A percentile compares a stretch with the other conserved stretches of the same genome.
Evolutionary conservation across 2,329 filamentous ascomycete species (phyloP).

Genomic region (Penicillium brevicompactum): DNA sequence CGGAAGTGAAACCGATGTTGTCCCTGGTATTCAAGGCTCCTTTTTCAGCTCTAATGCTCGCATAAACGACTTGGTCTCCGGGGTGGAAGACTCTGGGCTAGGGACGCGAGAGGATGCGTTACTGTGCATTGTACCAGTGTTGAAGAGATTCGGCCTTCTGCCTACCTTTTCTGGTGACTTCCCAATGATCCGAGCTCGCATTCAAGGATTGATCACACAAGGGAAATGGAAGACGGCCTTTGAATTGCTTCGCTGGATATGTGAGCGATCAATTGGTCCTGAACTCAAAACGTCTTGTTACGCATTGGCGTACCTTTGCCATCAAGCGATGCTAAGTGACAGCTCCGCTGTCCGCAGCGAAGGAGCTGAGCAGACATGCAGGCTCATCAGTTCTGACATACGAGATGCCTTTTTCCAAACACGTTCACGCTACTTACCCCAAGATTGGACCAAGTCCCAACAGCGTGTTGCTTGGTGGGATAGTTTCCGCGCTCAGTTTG

Average conservation of each 20-base stretch:
- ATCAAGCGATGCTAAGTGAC: slow-evolving; percentile 22
- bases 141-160: slow-evolving; percentile 19
- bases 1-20: slow-evolving; percentile 20
- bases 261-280: slow-evolving; percentile 22
- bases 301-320: slow-evolving; percentile 30
- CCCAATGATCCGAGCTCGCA: slow-evolving; percentile 3
- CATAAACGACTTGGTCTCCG: slow-evolving; percentile 21
- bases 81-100: background rate
- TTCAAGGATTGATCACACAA: slow-evolving; percentile 3
- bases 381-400: slow-evolving; percentile 14
- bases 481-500: slow-evolving; percentile 23
- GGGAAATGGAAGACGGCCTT: slow-evolving; percentile 28
- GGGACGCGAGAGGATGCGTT: slow-evolving; percentile 31
- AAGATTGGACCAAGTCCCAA: slow-evolving; percentile 11
- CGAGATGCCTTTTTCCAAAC: slow-evolving; percentile 10
- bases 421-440: background rate
- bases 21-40: slow-evolving; percentile 11
- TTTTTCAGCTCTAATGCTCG: slow-evolving; percentile 21
- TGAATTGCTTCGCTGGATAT: slow-evolving; percentile 26
- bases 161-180: slow-evolving; percentile 28
- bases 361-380: slow-evolving; percentile 8
- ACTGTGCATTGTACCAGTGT: slow-evolving; percentile 33
- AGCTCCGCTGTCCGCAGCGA: slow-evolving; percentile 6
- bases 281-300: slow-evolving; percentile 29
- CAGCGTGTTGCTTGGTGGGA: slow-evolving; percentile 17